Evolutionary conservation across 352 stramenopile species (phyloP), one percentile per base, ranked within the genome.

Genomic region (Paralagenidium karlingii): DNA sequence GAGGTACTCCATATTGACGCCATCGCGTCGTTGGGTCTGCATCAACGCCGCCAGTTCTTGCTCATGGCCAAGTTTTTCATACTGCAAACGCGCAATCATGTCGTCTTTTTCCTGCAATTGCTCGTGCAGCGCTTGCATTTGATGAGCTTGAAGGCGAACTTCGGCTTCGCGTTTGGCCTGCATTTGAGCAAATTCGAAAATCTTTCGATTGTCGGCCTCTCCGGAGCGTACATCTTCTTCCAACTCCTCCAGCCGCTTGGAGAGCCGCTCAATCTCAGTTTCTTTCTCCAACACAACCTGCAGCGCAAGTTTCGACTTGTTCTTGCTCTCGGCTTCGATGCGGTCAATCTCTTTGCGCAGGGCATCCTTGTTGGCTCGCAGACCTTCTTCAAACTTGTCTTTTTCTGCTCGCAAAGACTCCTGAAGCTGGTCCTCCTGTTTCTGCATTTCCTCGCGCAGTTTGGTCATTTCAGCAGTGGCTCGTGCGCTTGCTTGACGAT

Each of bases 1-100:
- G 24, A 94, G 55, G 50, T 94, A 94, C 41, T 92, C 78, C 76
- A 94, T 84, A 51, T 94, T 91, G 22, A 94, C 76, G 22, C 78
- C 78, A 16, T 89, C 78, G 26, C 80, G 74, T 5, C 76, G 70
- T 40, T 91, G 75, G 12, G 67, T 83, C 43, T 87, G 75, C 53
- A 87, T 70, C 45, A 90, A 60, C 22, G 59, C 67, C 5, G 61
- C 74, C 13, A 92, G 54, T 39, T 90, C 74, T 20, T 83, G 51
- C 20, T 79, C 63, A 47, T 86, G 68, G 5, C 50, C 51, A 13
- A 51, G 40, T 30, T 85, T 84, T 24, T 84, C 69, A 2, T 68
- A 42, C 18, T 63, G 57, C 36, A 87, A 38, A 38, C 69, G 56
- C 27, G 80, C 57, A 27, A 86, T 47, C 43, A 76, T 55, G n/a